Base-by-base conservation (phyloP, 331 rosid genomes). In the Telfairia occidentalis region DNA sequence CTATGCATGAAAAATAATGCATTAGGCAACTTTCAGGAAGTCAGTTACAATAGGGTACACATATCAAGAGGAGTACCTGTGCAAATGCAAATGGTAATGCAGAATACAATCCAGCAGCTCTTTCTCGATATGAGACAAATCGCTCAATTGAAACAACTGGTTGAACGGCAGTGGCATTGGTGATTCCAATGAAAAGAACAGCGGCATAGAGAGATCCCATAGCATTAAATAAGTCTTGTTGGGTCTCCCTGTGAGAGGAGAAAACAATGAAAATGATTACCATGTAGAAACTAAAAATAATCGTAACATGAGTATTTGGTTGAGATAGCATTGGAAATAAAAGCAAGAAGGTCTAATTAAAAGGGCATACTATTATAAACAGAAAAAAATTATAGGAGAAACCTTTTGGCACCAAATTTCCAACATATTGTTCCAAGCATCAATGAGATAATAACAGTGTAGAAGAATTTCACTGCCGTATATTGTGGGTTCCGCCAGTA, bases 131-230 rank as follows among this genome's bases (percentile, higher is more conserved):
- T 0, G 99, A 95, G 78, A 95, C 99, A 80, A 92, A 95, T 84
- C 99, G 87, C 86, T 95, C 99, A 53, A 95, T 82, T n/a, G 99
- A 95, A 77, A 95, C 91, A 78, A 95, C 97, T 53, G 99, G 99
- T 77, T 92, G 99, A 86, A 85, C 99, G 21, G 99, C 96, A 52
- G 93, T 85, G 69, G 86, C 99, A 80, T 95, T 95, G 50, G 99
- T 95, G 82, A 95, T 84, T 84, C 99, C 99, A 69, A 90, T 78
- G 73, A 95, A 95, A 59, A 95, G 89, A 78, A 85, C 70, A 42
- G 99, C 99, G 10, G 92, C 88, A 69, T 95, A 95, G 86, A 95
- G 79, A 45, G 99, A 95, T 83, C 99, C 99, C 99, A 95, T 95
- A 77, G 99, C 96, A 85, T 95, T 95, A 66, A 92, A 81, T 79